Conservation (phyloP, 345 rosid genomes). For the Hibiscus trionum region DNA sequence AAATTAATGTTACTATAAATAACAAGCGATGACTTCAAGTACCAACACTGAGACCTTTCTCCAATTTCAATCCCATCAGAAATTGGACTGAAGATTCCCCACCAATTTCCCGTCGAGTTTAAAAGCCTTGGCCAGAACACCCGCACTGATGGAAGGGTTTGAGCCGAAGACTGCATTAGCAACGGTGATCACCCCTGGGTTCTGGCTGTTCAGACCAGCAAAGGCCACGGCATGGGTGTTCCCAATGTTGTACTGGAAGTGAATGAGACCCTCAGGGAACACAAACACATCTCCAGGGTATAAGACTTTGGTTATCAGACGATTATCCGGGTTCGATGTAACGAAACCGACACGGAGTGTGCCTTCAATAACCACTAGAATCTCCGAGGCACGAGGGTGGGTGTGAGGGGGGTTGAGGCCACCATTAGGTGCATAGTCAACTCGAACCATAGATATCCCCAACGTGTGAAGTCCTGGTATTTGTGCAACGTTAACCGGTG, state of each 20-base stretch:
- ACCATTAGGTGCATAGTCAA: constrained; percentile 23
- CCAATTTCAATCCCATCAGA: not conserved
- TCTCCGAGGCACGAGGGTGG: constrained; percentile 24
- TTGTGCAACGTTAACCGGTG: not conserved
- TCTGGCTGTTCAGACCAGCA: constrained; percentile 18
- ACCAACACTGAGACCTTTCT: not conserved
- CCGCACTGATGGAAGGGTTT: constrained; percentile 11
- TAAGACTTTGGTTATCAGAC: constrained; percentile 13
- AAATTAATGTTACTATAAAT: not conserved
- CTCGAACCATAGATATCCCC: constrained; percentile 17
- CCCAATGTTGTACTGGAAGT: constrained; percentile 22
- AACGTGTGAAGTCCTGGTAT: constrained; percentile 25
- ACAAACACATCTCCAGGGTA: constrained; percentile 22
- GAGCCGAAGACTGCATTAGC: constrained; percentile 16
- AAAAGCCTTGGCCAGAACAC: constrained; percentile 20
- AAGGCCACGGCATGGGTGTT: constrained; percentile 5
- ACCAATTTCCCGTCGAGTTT: constrained; percentile 11
- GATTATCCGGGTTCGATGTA: constrained; percentile 10
- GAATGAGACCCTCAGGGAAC: constrained; percentile 21
- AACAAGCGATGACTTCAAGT: not conserved
- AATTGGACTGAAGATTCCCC: constrained; percentile 6
- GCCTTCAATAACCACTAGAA: constrained; percentile 19
- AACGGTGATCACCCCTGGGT: constrained; percentile 19
- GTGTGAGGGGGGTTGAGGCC: constrained; percentile 31
- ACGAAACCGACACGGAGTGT: constrained; percentile 24